A percentile compares a stretch with the other conserved stretches of the same genome.
Conservation (phyloP, 2,329 filamentous ascomycete species). For the Cryphonectria nitschkei region DNA sequence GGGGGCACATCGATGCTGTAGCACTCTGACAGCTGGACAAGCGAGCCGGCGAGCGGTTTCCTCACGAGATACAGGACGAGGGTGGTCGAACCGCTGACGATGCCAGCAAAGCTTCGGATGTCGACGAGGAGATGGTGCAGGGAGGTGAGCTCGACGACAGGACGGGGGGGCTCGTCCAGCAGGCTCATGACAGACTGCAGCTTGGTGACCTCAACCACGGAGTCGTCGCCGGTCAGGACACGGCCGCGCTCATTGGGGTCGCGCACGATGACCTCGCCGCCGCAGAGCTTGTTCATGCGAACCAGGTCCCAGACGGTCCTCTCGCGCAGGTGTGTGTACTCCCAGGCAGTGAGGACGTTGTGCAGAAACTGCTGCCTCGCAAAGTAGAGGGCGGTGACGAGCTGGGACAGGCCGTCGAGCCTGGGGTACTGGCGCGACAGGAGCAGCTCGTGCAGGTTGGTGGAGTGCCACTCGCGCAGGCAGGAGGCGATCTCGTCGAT, state of each 20-base stretch:
- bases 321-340: conserved; percentile 80
- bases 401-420: conserved; percentile 77
- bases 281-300: conserved; percentile 89
- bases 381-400: conserved; percentile 83
- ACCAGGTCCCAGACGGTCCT: conserved; percentile 96
- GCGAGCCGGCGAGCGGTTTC: conserved; percentile 65
- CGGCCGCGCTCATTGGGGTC: conserved; percentile 83
- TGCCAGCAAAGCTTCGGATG: conserved; percentile 79
- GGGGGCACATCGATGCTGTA: conserved; percentile 79
- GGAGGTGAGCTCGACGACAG: conserved; percentile 67
- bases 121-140: conserved; percentile 84
- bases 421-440: conserved; percentile 79
- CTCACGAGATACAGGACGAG: conserved; percentile 78
- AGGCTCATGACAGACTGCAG: conserved; percentile 96
- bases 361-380: conserved; percentile 89
- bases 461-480: conserved; percentile 96
- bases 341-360: conserved; percentile 86
- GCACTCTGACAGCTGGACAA: conserved; percentile 77
- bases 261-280: conserved; percentile 91
- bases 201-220: conserved; percentile 86
- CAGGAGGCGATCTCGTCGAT: conserved; percentile 98
- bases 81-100: conserved; percentile 74
- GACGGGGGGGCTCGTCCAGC: conserved; percentile 77
- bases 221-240: conserved; percentile 89
- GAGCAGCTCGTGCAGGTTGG: conserved; percentile 89